Evolutionary conservation across 2,329 filamentous ascomycete genomes (phyloP).

Genomic region (Capronia epimyces): DNA sequence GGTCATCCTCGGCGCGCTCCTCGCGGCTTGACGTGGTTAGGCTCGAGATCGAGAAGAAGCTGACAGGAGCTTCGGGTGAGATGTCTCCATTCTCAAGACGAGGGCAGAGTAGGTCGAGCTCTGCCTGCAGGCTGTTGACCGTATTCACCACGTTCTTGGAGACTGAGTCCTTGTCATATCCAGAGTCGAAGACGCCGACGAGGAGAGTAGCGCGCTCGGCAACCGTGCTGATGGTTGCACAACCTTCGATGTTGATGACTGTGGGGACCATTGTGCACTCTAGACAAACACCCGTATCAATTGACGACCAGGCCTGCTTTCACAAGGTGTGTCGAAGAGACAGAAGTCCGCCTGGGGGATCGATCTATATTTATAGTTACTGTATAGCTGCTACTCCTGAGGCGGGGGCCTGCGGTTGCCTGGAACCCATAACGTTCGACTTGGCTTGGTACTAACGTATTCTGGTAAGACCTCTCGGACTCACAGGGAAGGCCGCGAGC

Average conservation of each 20-base stretch:
- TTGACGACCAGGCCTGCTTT: not conserved
- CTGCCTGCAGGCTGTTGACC: constrained; percentile 7
- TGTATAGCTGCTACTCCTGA: not conserved
- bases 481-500: constrained; percentile 13
- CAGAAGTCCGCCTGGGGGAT: not conserved
- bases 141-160: constrained; percentile 14
- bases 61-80: constrained; percentile 24
- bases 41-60: constrained; percentile 17
- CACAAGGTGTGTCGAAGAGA: not conserved
- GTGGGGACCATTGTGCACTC: constrained; percentile 4
- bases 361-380: not conserved
- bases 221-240: constrained; percentile 3
- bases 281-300: not conserved
- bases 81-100: constrained; percentile 8
- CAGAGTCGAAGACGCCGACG: constrained; percentile 6
- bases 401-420: too few relatives aligned
- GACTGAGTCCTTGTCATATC: constrained; percentile 8
- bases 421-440: too few relatives aligned
- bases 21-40: constrained; percentile 19
- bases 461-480: not conserved
- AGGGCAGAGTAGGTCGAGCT: constrained; percentile 4
- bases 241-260: constrained; percentile 13
- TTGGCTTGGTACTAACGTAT: not conserved
- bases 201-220: constrained; percentile 13
- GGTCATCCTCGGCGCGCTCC: constrained; percentile 5